Base-by-base conservation (phyloP, 495 filamentous ascomycete species). In the Podospora pseudocomata region DNA sequence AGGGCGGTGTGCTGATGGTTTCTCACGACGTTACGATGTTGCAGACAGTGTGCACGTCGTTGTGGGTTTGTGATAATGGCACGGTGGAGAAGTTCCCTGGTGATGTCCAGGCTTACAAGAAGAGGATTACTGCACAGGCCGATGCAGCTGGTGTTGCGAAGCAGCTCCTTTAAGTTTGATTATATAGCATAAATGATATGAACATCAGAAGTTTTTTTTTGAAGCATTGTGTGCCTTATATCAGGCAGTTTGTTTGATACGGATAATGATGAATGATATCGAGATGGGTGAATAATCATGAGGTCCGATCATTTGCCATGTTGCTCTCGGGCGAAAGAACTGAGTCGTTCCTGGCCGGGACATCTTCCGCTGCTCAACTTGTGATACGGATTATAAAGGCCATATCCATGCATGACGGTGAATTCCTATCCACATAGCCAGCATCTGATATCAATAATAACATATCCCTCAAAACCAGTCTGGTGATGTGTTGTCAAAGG, bases 11-110 rank as follows among this genome's bases (percentile, higher is more conserved):
- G 70, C 83, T 99, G 64, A 98, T 99, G 94, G 95, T 99, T 55
- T 95, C 91, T 67, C 95, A 99, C 88, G 95, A 99, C 77, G 96
- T 99, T 49, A 98, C 96, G 0, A 98, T 98, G 94, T 78, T 80
- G 75, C 93, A 95, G 82, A 97, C 90, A 68, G 95, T 99, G 19
- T 99, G 95, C 77, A 92, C 83, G 34, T 94, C 87, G 74, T 80
- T 99, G 72, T 99, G 95, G 95, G 94, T 99, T 66, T 99, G 95
- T 74, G 95, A 99, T 77, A 82, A 89, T 69, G 96, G 95, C 18
- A 95, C 89, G 5, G 93, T 99, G n/a, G 92, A 95, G 86, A 92
- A 95, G 80, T 99, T 99, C 79, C 88, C 90, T 65, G 95, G 95
- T 30, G 93, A 94, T 77, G 93, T 99, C 28, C 91, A 95, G 80